Conservation (phyloP, 2,329 filamentous ascomycete genomes). For the Claviceps quebecensis region DNA sequence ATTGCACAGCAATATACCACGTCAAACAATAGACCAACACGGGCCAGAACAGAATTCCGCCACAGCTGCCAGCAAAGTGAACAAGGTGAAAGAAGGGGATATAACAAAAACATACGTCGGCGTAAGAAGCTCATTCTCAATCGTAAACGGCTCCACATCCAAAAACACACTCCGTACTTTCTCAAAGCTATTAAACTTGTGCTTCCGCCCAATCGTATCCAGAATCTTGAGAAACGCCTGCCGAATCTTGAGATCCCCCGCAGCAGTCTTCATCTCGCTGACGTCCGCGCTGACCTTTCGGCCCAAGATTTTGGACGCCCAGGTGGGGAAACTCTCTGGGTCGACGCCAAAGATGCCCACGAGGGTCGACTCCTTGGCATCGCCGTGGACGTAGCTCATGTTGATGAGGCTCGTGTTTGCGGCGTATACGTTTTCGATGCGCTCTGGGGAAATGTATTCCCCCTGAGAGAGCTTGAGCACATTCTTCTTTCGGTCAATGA, state of each 20-base stretch:
- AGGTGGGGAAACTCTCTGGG: slow-evolving; percentile 68
- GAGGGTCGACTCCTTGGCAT: slow-evolving; percentile 65
- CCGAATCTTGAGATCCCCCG: slow-evolving; percentile 54
- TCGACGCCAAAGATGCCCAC: slow-evolving; percentile 83
- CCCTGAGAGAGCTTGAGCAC: slow-evolving; percentile 97
- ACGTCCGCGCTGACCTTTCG: slow-evolving; percentile 51
- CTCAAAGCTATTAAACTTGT: slow-evolving; percentile 90
- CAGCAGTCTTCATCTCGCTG: slow-evolving; percentile 51
- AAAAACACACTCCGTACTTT: slow-evolving; percentile 60
- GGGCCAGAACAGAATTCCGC: too few relatives aligned
- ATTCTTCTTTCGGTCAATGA: slow-evolving; percentile 96
- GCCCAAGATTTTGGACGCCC: slow-evolving; percentile 63
- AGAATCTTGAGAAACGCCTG: slow-evolving; percentile 66
- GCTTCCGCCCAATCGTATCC: slow-evolving; percentile 61
- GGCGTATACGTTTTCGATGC: slow-evolving; percentile 88
- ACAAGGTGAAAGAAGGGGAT: background rate
- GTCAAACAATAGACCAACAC: too few relatives aligned
- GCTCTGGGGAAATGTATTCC: slow-evolving; percentile 95
- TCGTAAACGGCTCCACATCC: slow-evolving; percentile 76
- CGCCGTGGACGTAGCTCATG: slow-evolving; percentile 82
- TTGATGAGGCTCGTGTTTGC: slow-evolving; percentile 65
- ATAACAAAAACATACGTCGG: slow-evolving; percentile 54
- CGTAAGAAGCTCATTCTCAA: slow-evolving; percentile 82
- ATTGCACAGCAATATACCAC: background rate
- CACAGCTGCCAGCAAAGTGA: background rate